A percentile compares a stretch with the other conserved stretches of the same genome.
Conservation (phyloP, 768 basidiomycete genomes). For the Pluteus cervinus region DNA sequence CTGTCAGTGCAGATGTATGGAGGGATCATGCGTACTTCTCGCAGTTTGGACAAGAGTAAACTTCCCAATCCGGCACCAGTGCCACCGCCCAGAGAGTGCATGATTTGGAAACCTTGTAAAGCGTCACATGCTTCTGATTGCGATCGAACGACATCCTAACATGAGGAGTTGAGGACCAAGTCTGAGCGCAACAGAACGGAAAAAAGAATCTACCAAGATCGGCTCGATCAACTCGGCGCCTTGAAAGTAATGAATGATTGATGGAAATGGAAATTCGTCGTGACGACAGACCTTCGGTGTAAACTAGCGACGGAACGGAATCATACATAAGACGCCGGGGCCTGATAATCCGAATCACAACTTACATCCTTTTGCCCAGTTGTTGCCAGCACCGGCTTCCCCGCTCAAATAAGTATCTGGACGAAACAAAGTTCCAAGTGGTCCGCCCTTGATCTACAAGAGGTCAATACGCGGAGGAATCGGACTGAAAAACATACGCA, state of each 20-base stretch:
- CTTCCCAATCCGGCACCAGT: conserved; percentile 86
- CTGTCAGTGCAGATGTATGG: conserved; percentile 6
- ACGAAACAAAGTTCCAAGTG: conserved; percentile 70
- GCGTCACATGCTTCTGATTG: conserved; percentile 81
- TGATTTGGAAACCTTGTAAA: conserved; percentile 85
- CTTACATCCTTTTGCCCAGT: conserved; percentile 94
- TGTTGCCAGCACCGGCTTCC: conserved; percentile 73
- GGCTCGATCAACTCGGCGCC: conserved; percentile 89
- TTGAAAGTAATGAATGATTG: conserved; percentile 19
- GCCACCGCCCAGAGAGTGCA: conserved; percentile 89
- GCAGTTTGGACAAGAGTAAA: conserved; percentile 72
- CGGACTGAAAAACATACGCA: conserved; percentile 27
- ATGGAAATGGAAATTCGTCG: too few species aligned
- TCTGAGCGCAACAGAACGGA: too few species aligned
- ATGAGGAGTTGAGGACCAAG: conserved; percentile 4
- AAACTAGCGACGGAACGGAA: conserved; percentile 40
- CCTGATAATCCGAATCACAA: conserved; percentile 10
- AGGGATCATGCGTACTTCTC: conserved; percentile 51
- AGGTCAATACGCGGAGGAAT: conserved; percentile 1
- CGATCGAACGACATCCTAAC: conserved; percentile 66
- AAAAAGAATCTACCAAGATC: conserved; percentile 51
- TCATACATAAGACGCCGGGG: conserved; percentile 2
- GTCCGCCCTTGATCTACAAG: conserved; percentile 57
- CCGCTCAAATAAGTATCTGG: conserved; percentile 81
- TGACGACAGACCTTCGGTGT: conserved; percentile 69